A percentile compares a stretch with the other conserved stretches of the same genome.
phyloP scores from a whole-genome alignment of 805 yeast genomes.

The Metschnikowia rubicola region DNA sequence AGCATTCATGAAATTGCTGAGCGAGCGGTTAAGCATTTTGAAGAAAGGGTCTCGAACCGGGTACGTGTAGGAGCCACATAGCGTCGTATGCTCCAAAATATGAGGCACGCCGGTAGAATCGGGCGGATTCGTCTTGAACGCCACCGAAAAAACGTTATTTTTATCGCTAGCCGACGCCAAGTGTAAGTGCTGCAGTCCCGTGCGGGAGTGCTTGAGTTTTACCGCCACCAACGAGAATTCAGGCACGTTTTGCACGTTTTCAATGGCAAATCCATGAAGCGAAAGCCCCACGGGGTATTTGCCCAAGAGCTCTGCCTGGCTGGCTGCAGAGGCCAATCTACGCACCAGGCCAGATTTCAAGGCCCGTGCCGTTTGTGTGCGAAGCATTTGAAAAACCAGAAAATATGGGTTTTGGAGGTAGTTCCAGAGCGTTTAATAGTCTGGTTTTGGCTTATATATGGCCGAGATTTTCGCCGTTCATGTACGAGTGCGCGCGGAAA shows the following conservation, averaged over 20 bases:
- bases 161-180: slow-evolving; percentile 73
- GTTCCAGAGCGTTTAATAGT: not conserved
- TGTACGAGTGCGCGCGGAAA: no score
- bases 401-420: no score
- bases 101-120: slow-evolving; percentile 95
- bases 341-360: not conserved
- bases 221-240: slow-evolving; percentile 81
- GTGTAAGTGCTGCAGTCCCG: slow-evolving; percentile 83
- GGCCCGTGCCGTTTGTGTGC: not conserved
- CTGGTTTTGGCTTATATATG: not conserved
- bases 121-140: slow-evolving; percentile 93
- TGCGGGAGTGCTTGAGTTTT: slow-evolving; percentile 57
- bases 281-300: slow-evolving; percentile 63
- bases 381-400: not conserved
- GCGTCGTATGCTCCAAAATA: slow-evolving; percentile 90
- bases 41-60: slow-evolving; percentile 98
- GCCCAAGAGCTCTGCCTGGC: slow-evolving; percentile 10
- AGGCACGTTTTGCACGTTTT: slow-evolving; percentile 66
- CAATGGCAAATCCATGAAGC: slow-evolving; percentile 65
- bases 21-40: slow-evolving; percentile 92
- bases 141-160: slow-evolving; percentile 85
- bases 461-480: no score
- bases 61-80: slow-evolving; percentile 87
- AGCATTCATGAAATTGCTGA: slow-evolving; percentile 96
- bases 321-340: slow-evolving; percentile 3